Percentiles rank a stretch among this genome's conserved stretches.
Evolutionary conservation across 768 basidiomycete genomes (phyloP).

Genomic region (Xerocomellus chrysenteron): DNA sequence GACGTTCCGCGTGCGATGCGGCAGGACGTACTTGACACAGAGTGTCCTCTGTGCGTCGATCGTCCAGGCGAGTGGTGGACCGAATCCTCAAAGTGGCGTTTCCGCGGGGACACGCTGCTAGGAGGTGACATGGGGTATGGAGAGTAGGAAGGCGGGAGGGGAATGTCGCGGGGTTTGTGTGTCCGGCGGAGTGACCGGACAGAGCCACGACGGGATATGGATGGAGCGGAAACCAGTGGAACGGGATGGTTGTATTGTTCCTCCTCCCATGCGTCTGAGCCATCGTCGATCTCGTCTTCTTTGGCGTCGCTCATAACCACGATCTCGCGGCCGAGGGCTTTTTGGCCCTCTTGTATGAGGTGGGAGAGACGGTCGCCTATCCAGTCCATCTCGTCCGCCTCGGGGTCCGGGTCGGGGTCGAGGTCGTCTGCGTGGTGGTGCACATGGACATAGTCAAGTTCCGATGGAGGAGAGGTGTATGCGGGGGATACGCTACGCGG

Average conservation of each 20-base stretch:
- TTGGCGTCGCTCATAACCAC: constrained; percentile 73
- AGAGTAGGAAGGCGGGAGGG: constrained; percentile 31
- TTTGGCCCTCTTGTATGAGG: constrained; percentile 78
- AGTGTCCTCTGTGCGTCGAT: constrained; percentile 13
- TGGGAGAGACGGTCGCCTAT: constrained; percentile 66
- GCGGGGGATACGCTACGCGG: constrained; percentile 29
- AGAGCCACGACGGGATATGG: constrained; percentile 29
- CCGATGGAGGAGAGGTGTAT: constrained; percentile 36
- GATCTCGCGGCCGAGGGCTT: constrained; percentile 72
- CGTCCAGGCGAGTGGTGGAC: constrained; percentile 24
- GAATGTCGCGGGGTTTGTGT: constrained; percentile 22
- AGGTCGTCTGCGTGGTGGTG: constrained; percentile 33
- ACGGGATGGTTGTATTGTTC: constrained; percentile 34
- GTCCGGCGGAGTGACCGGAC: constrained; percentile 26
- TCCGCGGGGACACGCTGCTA: constrained; percentile 35
- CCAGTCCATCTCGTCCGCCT: constrained; percentile 74
- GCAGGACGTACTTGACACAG: constrained; percentile 17
- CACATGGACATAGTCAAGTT: constrained; percentile 41
- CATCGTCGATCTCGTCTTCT: constrained; percentile 79
- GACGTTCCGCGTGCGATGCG: constrained; percentile 31
- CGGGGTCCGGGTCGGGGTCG: constrained; percentile 37
- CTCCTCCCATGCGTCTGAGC: constrained; percentile 73
- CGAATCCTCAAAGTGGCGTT: constrained; percentile 31
- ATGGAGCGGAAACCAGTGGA: constrained; percentile 4
- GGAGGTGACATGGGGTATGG: constrained; percentile 28